Conservation (phyloP, 441 rosid species). For the Corymbia citriodora region DNA sequence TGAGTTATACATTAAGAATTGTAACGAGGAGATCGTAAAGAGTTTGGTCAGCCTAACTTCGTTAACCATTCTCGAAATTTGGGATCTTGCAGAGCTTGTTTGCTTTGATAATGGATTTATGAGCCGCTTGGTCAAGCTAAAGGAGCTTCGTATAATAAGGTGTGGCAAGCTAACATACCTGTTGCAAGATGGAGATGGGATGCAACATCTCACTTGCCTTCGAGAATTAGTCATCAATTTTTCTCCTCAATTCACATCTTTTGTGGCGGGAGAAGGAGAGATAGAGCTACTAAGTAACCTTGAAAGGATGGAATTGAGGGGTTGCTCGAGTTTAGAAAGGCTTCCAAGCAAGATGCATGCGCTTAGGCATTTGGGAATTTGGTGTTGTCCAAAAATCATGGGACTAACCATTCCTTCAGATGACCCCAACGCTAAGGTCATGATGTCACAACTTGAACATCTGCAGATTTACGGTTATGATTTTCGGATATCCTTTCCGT, state of each 20-base stretch:
- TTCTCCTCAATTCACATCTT: accelerated
- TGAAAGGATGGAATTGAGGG: accelerated
- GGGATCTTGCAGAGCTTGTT: accelerated
- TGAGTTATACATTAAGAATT: accelerated
- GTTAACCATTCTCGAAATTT: accelerated
- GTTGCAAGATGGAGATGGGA: accelerated
- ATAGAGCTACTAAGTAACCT: accelerated
- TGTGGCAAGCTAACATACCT: neutral
- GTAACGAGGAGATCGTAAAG: neutral
- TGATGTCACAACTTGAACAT: neutral
- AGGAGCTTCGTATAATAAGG: neutral
- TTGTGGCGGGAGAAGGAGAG: accelerated
- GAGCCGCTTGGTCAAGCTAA: neutral
- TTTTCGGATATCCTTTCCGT: accelerated
- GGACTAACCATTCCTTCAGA: neutral
- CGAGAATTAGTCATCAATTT: accelerated
- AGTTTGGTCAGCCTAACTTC: neutral
- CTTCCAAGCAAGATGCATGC: neutral
- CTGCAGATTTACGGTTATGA: accelerated
- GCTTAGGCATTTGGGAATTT: accelerated
- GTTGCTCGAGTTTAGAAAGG: neutral
- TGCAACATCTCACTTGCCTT: accelerated
- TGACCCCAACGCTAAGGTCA: accelerated
- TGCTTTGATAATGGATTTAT: neutral
- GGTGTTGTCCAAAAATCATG: accelerated